These are phyloP conservation scores for Iris macrosiphon DNA, from an alignment of 106 monocot species.

Conservation along the genomic window DNA sequence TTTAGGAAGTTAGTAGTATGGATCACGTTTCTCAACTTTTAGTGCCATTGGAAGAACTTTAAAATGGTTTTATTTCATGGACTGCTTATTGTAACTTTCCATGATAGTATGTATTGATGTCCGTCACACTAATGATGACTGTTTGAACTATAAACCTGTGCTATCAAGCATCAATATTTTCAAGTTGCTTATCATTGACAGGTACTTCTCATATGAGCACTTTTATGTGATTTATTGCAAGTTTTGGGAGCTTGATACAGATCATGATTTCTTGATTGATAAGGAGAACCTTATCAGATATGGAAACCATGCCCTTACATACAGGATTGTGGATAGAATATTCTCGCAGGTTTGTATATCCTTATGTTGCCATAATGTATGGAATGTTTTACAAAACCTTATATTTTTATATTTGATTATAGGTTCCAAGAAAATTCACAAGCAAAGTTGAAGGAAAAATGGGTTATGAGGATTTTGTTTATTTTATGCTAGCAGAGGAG, in stretches of 20 bases:
- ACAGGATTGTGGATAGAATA: constrained; percentile 92
- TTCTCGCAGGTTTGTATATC: constrained; percentile 65
- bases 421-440: constrained; percentile 85
- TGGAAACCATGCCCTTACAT: constrained; percentile 89
- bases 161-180: no score
- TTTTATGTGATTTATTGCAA: constrained; percentile 69
- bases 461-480: constrained; percentile 96
- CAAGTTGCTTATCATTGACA: no score
- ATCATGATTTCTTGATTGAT: constrained; percentile 58
- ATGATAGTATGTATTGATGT: no score
- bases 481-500: constrained; percentile 87
- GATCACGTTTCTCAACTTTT: neutral
- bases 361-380: constrained; percentile 1
- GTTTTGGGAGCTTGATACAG: constrained; percentile 68
- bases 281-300: constrained; percentile 91
- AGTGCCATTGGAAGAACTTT: no score
- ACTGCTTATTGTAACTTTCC: no score
- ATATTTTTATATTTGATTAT: neutral
- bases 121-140: no score
- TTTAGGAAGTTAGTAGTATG: neutral
- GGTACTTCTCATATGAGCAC: constrained; percentile 72
- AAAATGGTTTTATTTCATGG: no score
- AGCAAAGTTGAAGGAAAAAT: constrained; percentile 89
- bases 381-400: no score
- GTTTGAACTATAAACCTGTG: no score